A percentile compares a stretch with the other conserved stretches of the same genome.
Conservation (phyloP, 2,329 filamentous ascomycete genomes). For the Penicillium sclerotigenum region DNA sequence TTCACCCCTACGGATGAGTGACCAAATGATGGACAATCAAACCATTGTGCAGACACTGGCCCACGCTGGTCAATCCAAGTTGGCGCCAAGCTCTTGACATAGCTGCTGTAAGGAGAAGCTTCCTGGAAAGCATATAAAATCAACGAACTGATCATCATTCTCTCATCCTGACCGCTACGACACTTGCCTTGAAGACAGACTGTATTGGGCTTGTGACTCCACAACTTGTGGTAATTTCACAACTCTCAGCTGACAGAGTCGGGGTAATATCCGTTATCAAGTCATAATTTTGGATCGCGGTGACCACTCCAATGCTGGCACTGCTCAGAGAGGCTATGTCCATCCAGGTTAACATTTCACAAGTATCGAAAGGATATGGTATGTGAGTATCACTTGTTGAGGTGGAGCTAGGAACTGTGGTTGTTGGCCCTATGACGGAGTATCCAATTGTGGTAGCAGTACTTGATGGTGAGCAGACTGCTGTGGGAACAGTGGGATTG, state of each 20-base stretch:
- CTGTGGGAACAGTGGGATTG: not conserved
- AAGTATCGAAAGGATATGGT: not conserved
- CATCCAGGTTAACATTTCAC: not conserved
- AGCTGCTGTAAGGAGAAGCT: not conserved
- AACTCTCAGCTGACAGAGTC: not conserved
- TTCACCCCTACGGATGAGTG: not conserved
- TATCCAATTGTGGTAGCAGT: not conserved
- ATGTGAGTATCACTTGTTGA: not conserved
- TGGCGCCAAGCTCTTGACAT: not conserved
- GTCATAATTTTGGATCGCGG: not conserved
- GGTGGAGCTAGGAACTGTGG: not conserved
- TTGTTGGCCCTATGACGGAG: too few species aligned
- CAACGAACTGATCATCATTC: not conserved
- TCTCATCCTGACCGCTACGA: not conserved
- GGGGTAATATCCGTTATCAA: not conserved
- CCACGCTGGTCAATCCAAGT: not conserved
- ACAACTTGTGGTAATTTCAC: not conserved
- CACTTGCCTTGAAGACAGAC: not conserved
- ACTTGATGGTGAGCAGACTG: not conserved
- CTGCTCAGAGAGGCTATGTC: not conserved
- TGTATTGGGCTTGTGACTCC: not conserved
- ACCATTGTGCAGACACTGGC: not conserved
- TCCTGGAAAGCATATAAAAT: not conserved
- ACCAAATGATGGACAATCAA: not conserved
- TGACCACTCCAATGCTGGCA: not conserved